Base-by-base conservation (phyloP, 805 yeast species). In the Vanderwaltozyma polyspora region DNA sequence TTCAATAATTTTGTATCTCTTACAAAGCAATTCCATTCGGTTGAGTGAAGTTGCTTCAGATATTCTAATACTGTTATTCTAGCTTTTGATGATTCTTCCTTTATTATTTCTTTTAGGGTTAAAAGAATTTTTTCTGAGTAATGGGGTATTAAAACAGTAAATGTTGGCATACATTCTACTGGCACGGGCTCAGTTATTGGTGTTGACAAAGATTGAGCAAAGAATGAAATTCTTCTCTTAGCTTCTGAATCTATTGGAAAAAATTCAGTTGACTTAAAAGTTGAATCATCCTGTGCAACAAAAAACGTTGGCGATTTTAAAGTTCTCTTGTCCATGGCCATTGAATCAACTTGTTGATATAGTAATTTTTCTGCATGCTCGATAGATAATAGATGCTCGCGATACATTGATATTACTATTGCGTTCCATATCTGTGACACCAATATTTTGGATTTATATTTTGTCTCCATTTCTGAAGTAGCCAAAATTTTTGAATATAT, bases 141-240 rank as follows among this genome's bases (percentile, higher is more conserved):
- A 55, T 86, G 95, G 7, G 95, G 95, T 29, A 86, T 70, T 49
- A 86, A 64, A 7, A 85, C 94, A 1, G 91, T 74, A 47, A 84
- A 84, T 0, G 82, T 64, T 1, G 94, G 93, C 84, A 82, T 81
- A 29, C 74, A 65, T 15, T 67, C 69, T 6, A 78, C 68, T 0
- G 84, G 70, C 10, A 68, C 58, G 0, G 85, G 77, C 29, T 77
- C 85, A 1, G 84, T 80, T 63, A 85, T 79, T 1, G 94, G 89
- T 0, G 93, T 82, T 0, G 94, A 77, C 28, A 85, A 62, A 0
- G 94, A 83, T 50, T 85, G 94, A 0, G 95, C 95, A 65, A 85
- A 85, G 51, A 82, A 85, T 0, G 94, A 80, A 2, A 85, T 72
- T 43, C 95, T 67, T 47, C 95, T 64, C 49, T 77, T 78, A 0